A percentile compares a stretch with the other conserved stretches of the same genome.
Conservation (phyloP, 2,329 filamentous ascomycete genomes). For the Aspergillus terreus region DNA sequence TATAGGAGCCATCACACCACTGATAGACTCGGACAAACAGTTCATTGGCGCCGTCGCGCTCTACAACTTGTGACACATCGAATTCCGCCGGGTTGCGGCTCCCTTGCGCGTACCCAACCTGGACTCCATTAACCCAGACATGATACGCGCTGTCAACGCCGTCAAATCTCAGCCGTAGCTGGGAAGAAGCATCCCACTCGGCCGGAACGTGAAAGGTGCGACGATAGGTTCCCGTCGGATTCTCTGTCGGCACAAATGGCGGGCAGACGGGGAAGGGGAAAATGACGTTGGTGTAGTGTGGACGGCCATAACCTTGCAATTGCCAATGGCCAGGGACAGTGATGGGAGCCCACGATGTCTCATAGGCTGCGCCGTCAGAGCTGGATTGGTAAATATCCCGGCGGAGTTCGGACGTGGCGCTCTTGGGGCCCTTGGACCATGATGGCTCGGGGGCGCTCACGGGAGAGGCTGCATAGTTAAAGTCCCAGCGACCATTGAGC, state of each 20-base stretch:
- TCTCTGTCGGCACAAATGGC: slow-evolving; percentile 59
- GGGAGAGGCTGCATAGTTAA: slow-evolving; percentile 39
- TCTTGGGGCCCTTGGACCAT: too few relatives aligned
- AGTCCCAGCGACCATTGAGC: slow-evolving; percentile 58
- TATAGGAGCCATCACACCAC: slow-evolving; percentile 65
- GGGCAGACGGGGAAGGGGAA: slow-evolving; percentile 65
- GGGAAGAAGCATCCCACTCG: slow-evolving; percentile 44
- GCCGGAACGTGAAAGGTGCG: slow-evolving; percentile 53
- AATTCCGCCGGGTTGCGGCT: slow-evolving; percentile 67
- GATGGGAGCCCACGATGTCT: slow-evolving; percentile 40
- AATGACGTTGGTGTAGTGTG: slow-evolving; percentile 66
- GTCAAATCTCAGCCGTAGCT: slow-evolving; percentile 66
- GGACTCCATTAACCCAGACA: slow-evolving; percentile 62
- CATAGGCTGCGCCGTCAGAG: background rate
- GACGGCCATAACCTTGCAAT: slow-evolving; percentile 62
- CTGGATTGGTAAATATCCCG: background rate
- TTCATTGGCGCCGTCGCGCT: slow-evolving; percentile 43
- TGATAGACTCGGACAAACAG: slow-evolving; percentile 66
- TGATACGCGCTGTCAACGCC: slow-evolving; percentile 71
- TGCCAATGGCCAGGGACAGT: slow-evolving; percentile 68
- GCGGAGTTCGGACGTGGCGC: background rate
- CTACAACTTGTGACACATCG: slow-evolving; percentile 56
- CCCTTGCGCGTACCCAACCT: slow-evolving; percentile 67
- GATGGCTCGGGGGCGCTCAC: too few relatives aligned
- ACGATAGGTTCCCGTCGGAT: slow-evolving; percentile 62